A percentile compares a stretch with the other conserved stretches of the same genome.
Conservation (phyloP, 352 stramenopile genomes). For the Pythium volutum region DNA sequence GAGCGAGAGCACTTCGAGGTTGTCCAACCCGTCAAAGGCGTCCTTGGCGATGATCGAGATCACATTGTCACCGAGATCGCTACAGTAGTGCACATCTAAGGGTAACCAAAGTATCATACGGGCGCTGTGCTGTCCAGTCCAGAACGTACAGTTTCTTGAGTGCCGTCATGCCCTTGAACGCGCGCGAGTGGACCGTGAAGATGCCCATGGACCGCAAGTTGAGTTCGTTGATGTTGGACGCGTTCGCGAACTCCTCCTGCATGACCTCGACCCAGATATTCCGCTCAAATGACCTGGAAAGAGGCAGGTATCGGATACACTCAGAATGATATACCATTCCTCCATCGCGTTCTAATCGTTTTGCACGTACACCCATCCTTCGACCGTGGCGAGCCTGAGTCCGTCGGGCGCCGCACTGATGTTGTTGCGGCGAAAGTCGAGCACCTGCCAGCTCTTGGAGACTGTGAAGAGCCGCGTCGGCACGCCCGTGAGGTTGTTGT, state of each 20-base stretch:
- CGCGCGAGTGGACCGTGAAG: conserved; percentile 50
- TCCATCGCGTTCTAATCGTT: too few relatives aligned
- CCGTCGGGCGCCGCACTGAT: conserved; percentile 37
- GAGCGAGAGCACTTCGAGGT: conserved; percentile 39
- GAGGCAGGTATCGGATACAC: too few relatives aligned
- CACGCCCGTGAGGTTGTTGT: conserved; percentile 45
- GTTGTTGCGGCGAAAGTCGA: conserved; percentile 55
- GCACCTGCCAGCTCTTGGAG: conserved; percentile 46
- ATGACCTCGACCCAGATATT: conserved; percentile 63
- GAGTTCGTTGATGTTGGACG: conserved; percentile 45
- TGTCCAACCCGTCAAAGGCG: conserved; percentile 45
- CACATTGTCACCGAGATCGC: conserved; percentile 68
- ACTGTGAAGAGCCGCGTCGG: conserved; percentile 38
- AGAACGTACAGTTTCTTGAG: conserved; percentile 49
- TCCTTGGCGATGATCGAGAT: conserved; percentile 56
- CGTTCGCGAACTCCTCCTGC: conserved; percentile 36
- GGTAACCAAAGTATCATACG: not conserved
- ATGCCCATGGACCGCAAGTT: conserved; percentile 53
- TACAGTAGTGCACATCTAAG: not conserved
- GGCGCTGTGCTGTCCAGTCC: too few relatives aligned
- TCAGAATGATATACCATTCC: too few relatives aligned
- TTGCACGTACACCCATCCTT: conserved; percentile 57
- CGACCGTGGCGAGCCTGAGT: conserved; percentile 34
- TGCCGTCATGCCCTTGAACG: conserved; percentile 51
- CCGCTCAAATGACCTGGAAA: conserved; percentile 66